Conservation (phyloP, 208 protist species). For the Leishmania aethiopica region DNA sequence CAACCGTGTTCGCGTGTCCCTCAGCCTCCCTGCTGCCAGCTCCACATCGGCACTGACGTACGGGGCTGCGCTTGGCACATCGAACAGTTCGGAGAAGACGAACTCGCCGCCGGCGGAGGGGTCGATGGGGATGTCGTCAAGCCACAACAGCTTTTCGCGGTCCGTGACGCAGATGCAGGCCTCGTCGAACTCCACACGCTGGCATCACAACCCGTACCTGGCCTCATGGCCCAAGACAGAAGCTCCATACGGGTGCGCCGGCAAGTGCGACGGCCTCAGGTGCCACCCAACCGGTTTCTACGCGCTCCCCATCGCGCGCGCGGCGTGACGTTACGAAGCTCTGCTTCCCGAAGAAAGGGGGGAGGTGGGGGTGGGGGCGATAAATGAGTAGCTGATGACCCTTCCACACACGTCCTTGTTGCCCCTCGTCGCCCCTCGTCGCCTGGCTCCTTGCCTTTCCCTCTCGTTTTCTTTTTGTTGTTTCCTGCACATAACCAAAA, state of each 20-base stretch:
- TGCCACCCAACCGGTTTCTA: not conserved
- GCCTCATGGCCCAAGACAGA: slow-evolving; percentile 11
- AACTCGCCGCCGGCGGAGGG: slow-evolving; percentile 15
- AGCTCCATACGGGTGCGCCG: slow-evolving; percentile 1
- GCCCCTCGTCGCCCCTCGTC: no score
- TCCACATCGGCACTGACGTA: not conserved
- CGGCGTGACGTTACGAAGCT: not conserved
- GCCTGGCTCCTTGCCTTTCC: not conserved
- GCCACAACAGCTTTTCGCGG: slow-evolving; percentile 10
- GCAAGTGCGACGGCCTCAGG: not conserved
- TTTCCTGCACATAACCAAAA: not conserved
- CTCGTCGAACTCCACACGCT: slow-evolving; percentile 18
- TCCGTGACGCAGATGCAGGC: slow-evolving; percentile 20
- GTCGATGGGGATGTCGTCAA: slow-evolving; percentile 6
- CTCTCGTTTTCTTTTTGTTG: not conserved
- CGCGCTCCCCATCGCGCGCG: not conserved
- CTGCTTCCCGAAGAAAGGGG: not conserved
- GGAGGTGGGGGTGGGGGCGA: not conserved
- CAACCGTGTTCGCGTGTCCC: slow-evolving; percentile 21
- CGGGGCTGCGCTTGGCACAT: slow-evolving; percentile 4
- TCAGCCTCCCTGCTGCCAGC: slow-evolving; percentile 20
- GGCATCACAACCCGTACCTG: slow-evolving; percentile 41
- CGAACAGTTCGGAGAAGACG: slow-evolving; percentile 34
- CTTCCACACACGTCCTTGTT: not conserved
- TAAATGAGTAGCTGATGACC: not conserved